These are phyloP conservation scores for Cardamine resedifolia DNA, from an alignment of 345 rosid species.

Conservation along the genomic window DNA sequence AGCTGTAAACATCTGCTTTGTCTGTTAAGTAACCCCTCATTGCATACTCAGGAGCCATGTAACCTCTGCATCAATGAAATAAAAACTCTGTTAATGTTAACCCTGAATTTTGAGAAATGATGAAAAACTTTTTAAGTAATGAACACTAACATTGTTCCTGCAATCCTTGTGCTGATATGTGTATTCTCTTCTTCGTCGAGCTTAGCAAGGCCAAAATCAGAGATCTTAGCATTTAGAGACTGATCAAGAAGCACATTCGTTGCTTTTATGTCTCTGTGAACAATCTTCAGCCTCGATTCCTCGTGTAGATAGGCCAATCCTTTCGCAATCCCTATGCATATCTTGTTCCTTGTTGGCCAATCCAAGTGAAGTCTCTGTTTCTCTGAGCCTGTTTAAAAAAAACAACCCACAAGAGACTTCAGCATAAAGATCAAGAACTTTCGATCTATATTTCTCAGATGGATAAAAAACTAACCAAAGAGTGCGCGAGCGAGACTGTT, in stretches of 20 bases:
- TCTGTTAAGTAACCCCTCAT: constrained; percentile 98
- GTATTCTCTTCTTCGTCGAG: constrained; percentile 67
- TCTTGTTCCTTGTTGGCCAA: constrained; percentile 62
- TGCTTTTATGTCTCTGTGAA: constrained; percentile 75
- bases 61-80: constrained; percentile 55
- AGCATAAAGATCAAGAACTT: not conserved
- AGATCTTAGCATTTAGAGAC: constrained; percentile 54
- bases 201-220: constrained; percentile 74
- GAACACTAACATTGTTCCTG: constrained; percentile 60
- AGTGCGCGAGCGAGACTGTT: constrained; percentile 64
- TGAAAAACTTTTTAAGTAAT: not conserved
- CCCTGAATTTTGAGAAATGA: not conserved
- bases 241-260: constrained; percentile 66
- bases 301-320: constrained; percentile 70
- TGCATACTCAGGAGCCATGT: constrained; percentile 99
- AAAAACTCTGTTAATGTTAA: not conserved
- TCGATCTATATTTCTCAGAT: not conserved
- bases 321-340: constrained; percentile 67
- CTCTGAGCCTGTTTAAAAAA: constrained; percentile 42
- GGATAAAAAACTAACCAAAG: constrained; percentile 48
- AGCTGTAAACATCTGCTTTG: constrained; percentile 91
- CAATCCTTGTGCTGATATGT: constrained; percentile 66
- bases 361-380: constrained; percentile 49
- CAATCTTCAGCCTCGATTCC: constrained; percentile 65
- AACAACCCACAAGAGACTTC: not conserved